Evolutionary conservation across 441 rosid genomes (phyloP).

Genomic region (Aleurites moluccanus): DNA sequence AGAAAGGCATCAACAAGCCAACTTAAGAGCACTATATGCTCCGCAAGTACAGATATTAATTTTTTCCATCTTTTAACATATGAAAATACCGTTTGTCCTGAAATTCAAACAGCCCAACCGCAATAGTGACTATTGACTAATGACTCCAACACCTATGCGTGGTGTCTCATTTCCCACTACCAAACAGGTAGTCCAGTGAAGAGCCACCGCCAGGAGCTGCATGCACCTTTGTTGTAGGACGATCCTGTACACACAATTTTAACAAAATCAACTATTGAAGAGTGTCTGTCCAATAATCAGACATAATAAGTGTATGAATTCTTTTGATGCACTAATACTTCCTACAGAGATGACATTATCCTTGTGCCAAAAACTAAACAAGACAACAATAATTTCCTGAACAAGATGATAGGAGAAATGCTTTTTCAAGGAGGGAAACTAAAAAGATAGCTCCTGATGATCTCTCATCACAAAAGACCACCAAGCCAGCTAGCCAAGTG

Average conservation of each 20-base stretch:
- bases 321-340: neutral
- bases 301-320: neutral
- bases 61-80: constrained; percentile 4
- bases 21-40: neutral
- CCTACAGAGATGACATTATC: neutral
- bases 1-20: constrained; percentile 14
- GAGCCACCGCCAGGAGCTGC: constrained; percentile 63
- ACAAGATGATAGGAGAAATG: neutral
- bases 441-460: neutral
- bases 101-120: constrained; percentile 9
- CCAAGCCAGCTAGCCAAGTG: neutral
- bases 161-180: constrained; percentile 34
- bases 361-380: neutral
- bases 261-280: neutral
- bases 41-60: neutral
- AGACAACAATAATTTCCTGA: neutral
- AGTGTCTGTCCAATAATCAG: neutral
- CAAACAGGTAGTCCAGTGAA: constrained; percentile 57
- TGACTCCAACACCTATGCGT: neutral
- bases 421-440: neutral
- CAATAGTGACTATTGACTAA: neutral
- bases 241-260: constrained; percentile 37
- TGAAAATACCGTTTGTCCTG: constrained; percentile 5
- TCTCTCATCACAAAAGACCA: neutral
- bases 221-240: constrained; percentile 60